Conservation (phyloP, 78 protist genomes). For the Cavenderia fasciculata region DNA sequence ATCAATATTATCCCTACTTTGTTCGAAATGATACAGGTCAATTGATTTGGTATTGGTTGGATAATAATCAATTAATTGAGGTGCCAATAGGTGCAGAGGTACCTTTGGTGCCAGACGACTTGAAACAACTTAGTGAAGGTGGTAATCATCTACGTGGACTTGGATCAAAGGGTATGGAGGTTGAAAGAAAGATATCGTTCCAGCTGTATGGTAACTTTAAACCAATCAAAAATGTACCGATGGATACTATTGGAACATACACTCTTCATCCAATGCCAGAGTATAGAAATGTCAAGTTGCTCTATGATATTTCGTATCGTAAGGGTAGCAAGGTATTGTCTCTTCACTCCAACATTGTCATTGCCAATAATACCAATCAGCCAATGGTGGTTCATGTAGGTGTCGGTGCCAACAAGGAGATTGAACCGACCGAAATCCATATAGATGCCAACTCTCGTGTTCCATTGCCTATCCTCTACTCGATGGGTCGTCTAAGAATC, state of each 20-base stretch:
- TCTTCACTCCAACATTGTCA: slow-evolving; percentile 52
- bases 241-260: slow-evolving; percentile 67
- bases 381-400: slow-evolving; percentile 19
- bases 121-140: neutral
- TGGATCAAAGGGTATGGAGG: neutral
- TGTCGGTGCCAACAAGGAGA: neutral
- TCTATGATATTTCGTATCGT: slow-evolving; percentile 52
- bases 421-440: slow-evolving; percentile 31
- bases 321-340: slow-evolving; percentile 62
- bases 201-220: slow-evolving; percentile 57
- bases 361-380: slow-evolving; percentile 27
- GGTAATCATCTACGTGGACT: too few species aligned
- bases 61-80: slow-evolving; percentile 1
- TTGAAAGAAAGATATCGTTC: slow-evolving; percentile 63
- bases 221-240: slow-evolving; percentile 33
- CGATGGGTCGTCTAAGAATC: slow-evolving; percentile 29
- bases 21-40: slow-evolving; percentile 66
- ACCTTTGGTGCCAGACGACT: neutral
- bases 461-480: slow-evolving; percentile 54
- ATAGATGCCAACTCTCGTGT: neutral
- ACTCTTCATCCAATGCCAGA: slow-evolving; percentile 60
- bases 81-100: slow-evolving; percentile 24
- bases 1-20: slow-evolving; percentile 28
- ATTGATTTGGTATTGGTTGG: slow-evolving; percentile 73
- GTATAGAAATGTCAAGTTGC: slow-evolving; percentile 20